Conservation (phyloP, 495 filamentous ascomycete species). For the Hypoxylon rickii region DNA sequence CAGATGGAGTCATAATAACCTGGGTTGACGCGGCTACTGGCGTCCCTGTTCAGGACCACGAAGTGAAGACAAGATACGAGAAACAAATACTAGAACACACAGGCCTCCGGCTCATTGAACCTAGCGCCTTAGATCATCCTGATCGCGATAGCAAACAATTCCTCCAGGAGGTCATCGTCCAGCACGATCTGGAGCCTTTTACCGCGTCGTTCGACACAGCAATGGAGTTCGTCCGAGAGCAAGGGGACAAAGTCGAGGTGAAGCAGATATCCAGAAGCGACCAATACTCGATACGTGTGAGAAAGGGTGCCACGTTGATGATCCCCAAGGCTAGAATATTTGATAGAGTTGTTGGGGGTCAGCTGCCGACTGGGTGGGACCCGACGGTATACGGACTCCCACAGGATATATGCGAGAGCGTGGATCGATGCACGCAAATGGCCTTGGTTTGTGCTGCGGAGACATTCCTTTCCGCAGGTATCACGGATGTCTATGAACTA, state of each 20-base stretch:
- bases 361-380: slow-evolving; percentile 95
- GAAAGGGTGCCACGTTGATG: slow-evolving; percentile 87
- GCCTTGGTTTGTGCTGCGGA: slow-evolving; percentile 92
- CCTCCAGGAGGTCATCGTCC: slow-evolving; percentile 92
- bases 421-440: slow-evolving; percentile 92
- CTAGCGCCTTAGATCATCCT: slow-evolving; percentile 87
- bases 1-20: slow-evolving; percentile 75
- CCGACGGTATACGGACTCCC: slow-evolving; percentile 90
- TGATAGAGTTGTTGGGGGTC: slow-evolving; percentile 93
- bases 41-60: slow-evolving; percentile 85
- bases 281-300: slow-evolving; percentile 87
- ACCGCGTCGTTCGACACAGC: slow-evolving; percentile 95
- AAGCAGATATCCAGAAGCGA: slow-evolving; percentile 90
- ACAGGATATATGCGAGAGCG: slow-evolving; percentile 93
- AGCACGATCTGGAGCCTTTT: slow-evolving; percentile 94
- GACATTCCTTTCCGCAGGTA: slow-evolving; percentile 85
- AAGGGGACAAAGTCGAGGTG: slow-evolving; percentile 93
- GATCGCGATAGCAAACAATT: slow-evolving; percentile 96
- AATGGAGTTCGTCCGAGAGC: slow-evolving; percentile 92
- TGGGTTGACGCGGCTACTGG: slow-evolving; percentile 84
- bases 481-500: slow-evolving; percentile 97
- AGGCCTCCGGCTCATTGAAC: slow-evolving; percentile 87
- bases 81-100: slow-evolving; percentile 87
- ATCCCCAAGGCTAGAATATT: slow-evolving; percentile 97
- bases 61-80: slow-evolving; percentile 85